Base-by-base conservation (phyloP, 371 early-diverging fungal genomes). In the Mortierella sp. region DNA sequence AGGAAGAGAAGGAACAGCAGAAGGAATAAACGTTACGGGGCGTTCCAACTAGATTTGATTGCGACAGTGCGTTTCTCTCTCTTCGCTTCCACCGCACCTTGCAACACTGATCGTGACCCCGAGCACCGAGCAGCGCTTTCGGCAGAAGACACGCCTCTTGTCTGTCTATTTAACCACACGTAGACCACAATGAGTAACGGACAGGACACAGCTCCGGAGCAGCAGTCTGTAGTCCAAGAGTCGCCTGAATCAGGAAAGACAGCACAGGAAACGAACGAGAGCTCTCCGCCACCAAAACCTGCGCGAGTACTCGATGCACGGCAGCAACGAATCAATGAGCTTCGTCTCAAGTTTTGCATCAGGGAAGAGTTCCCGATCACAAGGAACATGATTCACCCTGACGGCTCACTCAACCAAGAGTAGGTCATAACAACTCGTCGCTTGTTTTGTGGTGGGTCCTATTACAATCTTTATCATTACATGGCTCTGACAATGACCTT, bases 381-480 rank as follows among this genome's bases (percentile, higher is more conserved):
- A 12, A 86, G 90, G 42, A 87, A 83, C 48, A 92, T 96, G 78
- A 91, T 96, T 59, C 87, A 90, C 60, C 78, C 87, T 5, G 92
- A 92, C 53, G 96, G 96, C 28, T 88, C 88, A 10, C 74, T 96
- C 16, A 96, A 96, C 70, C 96, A 96, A 86, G 94, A 93, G 90
- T 92, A 86, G n/a, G 61, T 28, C 13, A 28, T 28, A 1, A 30
- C 24, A 0, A 13, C 51, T 23, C 28, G 31, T 48, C 41, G 49
- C 38, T 50, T 13, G 43, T 38, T 30, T 24, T 19, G 45, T 38
- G 30, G 52, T 47, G 34, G 10, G 34, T 4, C 4, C 34, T 34
- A 31, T 16, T 16, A 16, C 23, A 30, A 9, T 46, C 41, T 34
- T n/a, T 42, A 27, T 38, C 52, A 18, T 38, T 28, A 34, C 8